Percentiles rank a stretch among this genome's conserved stretches.
These are phyloP conservation scores for Musa acuminata DNA, from an alignment of 176 grass and related monocot genomes.

Conservation along the genomic window DNA sequence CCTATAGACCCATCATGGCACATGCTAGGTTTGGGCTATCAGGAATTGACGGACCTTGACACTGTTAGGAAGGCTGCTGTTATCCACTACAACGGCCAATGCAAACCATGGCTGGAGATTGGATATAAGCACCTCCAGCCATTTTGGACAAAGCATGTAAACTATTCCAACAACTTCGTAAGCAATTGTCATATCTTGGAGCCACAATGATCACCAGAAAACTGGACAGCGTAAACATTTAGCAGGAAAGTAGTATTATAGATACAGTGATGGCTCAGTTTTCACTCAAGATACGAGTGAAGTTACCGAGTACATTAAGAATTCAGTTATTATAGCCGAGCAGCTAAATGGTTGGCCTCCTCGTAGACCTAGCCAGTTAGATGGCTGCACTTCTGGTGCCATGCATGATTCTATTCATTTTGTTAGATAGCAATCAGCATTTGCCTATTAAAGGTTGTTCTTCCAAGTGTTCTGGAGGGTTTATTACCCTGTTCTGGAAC, in stretches of 20 bases:
- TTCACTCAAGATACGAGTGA: neutral
- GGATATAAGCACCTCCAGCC: constrained; percentile 79
- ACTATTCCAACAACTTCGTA: constrained; percentile 86
- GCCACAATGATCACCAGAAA: constrained; percentile 21
- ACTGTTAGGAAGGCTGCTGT: constrained; percentile 67
- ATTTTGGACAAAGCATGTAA: constrained; percentile 89
- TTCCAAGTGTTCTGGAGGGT: neutral
- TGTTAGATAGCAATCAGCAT: neutral
- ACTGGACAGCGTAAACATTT: neutral
- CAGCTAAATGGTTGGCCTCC: neutral
- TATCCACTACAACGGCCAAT: constrained; percentile 92
- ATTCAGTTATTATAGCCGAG: neutral
- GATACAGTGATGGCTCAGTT: neutral
- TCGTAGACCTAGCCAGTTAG: neutral
- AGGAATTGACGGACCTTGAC: constrained; percentile 77
- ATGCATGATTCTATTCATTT: neutral
- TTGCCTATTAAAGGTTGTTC: neutral
- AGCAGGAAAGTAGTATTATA: neutral
- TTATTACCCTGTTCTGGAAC: neutral
- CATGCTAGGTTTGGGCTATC: constrained; percentile 88
- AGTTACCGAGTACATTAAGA: neutral
- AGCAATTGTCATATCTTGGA: constrained; percentile 92
- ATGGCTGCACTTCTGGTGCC: neutral
- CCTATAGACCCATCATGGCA: constrained; percentile 84
- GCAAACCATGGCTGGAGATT: constrained; percentile 97